Percentiles rank a stretch among this genome's conserved stretches.
Evolutionary conservation across 176 grass and related monocot species (phyloP).

Genomic region (Typha latifolia): DNA sequence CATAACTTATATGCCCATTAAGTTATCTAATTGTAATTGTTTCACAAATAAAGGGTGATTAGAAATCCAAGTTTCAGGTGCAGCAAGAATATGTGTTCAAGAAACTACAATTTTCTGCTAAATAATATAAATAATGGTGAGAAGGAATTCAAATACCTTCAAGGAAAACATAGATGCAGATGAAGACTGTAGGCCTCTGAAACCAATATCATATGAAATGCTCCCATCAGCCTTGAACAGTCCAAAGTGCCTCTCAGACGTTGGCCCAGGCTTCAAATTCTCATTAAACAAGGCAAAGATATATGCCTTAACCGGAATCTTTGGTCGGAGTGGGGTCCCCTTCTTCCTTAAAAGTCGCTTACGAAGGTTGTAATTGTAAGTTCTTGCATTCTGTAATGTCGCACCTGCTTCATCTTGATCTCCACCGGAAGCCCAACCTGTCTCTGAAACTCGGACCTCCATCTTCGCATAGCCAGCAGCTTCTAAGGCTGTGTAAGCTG

Average conservation of each 20-base stretch:
- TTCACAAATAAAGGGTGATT: too few relatives aligned
- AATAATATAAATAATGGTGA: neutral
- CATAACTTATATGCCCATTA: too few relatives aligned
- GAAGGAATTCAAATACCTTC: conserved; percentile 35
- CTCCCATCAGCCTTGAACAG: conserved; percentile 91
- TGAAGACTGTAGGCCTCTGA: conserved; percentile 50
- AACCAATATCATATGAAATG: conserved; percentile 87
- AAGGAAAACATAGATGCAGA: conserved; percentile 42
- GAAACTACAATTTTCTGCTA: neutral
- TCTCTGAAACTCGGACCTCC: conserved; percentile 90
- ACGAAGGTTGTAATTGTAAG: conserved; percentile 90
- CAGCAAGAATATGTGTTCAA: neutral
- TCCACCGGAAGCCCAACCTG: conserved; percentile 86
- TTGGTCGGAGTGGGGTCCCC: conserved; percentile 87
- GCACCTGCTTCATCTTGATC: conserved; percentile 69
- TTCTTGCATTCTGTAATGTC: conserved; percentile 69
- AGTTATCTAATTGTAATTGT: too few relatives aligned
- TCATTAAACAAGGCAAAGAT: conserved; percentile 98
- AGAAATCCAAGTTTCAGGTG: neutral
- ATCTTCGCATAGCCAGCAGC: conserved; percentile 68
- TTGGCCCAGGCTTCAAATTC: conserved; percentile 52
- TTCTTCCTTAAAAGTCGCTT: conserved; percentile 85
- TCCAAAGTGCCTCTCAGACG: conserved; percentile 85
- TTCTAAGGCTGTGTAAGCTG: conserved; percentile 79
- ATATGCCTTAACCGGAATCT: conserved; percentile 66